Base-by-base conservation (phyloP, 805 yeast species). In the Millerago galiae region DNA sequence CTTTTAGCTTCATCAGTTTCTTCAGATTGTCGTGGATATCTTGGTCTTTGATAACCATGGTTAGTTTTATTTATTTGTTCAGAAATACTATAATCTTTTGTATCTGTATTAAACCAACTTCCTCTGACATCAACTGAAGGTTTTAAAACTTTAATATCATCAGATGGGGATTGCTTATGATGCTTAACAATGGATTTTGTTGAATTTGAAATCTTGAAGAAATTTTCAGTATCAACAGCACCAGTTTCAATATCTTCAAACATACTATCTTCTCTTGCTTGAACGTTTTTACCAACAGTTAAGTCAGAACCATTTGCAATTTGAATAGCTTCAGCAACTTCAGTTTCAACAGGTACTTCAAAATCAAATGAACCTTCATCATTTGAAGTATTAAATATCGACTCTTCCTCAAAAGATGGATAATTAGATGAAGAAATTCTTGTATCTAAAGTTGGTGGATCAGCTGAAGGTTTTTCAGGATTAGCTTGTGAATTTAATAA, bases 241-340 rank as follows among this genome's bases (percentile, higher is more conserved):
- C 43, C 16, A 8, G 37, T 13, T 16, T 49, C 44, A 12, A 44
- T 46, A 43, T 54, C 59, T 14, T 47, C 52, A 40, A 52, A 56
- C 44, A 54, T 50, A n/a, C 58, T 53, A 17, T 55, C 57, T 31
- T 52, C 54, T 36, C 50, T 41, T 14, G 35, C 34, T 14, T 35
- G 44, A 5, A 42, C n/a, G 15, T 40, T 44, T 6, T 41, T 46
- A 27, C 54, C 54, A 16, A 57, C 52, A 7, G 56, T 52, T 11
- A 53, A 24, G 28, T 53, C 48, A 2, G 61, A 57, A 3, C 58
- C 59, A 42, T 52, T 55, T 6, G 60, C 51, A 2, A 56, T 43
- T 14, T 50, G 49, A 28, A 57, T 44, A 9, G 54, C 51, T 14
- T 57, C 52, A 16, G 60, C 61, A 30, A 51, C 29, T 40, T 54